Evolutionary conservation across 148 eudicot species (phyloP).

Genomic region (Spergularia marina): DNA sequence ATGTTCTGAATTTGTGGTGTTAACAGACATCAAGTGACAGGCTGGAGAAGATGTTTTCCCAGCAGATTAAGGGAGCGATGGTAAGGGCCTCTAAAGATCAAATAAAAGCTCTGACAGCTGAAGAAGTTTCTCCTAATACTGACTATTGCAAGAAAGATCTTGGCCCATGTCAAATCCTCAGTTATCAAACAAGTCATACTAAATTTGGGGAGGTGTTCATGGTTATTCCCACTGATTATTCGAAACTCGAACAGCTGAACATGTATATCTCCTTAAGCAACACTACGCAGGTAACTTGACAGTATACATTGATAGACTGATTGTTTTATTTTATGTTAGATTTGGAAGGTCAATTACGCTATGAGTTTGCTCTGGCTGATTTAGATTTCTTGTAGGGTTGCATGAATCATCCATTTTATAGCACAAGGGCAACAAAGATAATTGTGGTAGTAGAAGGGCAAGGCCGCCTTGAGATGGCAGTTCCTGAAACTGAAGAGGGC

Average conservation of each 20-base stretch:
- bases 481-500: slow-evolving; percentile 32
- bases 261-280: slow-evolving; percentile 50
- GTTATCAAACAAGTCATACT: slow-evolving; percentile 39
- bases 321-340: not conserved
- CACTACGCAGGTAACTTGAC: slow-evolving; percentile 44
- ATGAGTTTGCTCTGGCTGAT: too few relatives aligned
- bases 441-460: slow-evolving; percentile 47
- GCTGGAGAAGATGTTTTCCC: slow-evolving; percentile 38
- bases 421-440: slow-evolving; percentile 61
- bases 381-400: slow-evolving; percentile 39
- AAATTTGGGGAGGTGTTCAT: slow-evolving; percentile 50
- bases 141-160: slow-evolving; percentile 19
- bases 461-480: slow-evolving; percentile 82
- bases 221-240: slow-evolving; percentile 36
- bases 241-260: slow-evolving; percentile 43
- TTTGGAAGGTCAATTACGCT: not conserved
- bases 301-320: too few relatives aligned
- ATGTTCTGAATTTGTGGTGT: not conserved
- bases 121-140: slow-evolving; percentile 26
- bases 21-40: slow-evolving; percentile 39
- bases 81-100: slow-evolving; percentile 63
- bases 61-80: slow-evolving; percentile 45
- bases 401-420: slow-evolving; percentile 51
- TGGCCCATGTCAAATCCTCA: slow-evolving; percentile 43
- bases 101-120: slow-evolving; percentile 52